Evolutionary conservation across 371 early-diverging fungal genomes (phyloP).

Genomic region (Saksenaea vasiformis): DNA sequence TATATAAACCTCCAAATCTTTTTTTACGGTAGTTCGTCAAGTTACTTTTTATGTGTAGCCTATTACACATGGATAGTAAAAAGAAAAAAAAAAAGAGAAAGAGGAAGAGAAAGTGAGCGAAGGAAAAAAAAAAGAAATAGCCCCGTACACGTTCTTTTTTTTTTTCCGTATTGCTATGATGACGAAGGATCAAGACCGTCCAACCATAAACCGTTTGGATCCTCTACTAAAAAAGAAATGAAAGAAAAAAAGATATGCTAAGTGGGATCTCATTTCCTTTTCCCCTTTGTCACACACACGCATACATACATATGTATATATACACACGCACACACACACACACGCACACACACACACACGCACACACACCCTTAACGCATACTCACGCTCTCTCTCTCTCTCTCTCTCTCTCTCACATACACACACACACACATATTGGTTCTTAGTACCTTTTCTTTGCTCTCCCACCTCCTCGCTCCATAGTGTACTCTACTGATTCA

Average conservation of each 20-base stretch:
- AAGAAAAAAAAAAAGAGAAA: conserved; percentile 1
- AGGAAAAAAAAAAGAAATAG: neutral
- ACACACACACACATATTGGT: neutral
- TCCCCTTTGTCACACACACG: neutral
- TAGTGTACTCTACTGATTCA: conserved; percentile 3
- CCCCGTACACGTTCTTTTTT: conserved; percentile 5
- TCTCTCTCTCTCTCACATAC: neutral
- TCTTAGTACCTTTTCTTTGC: conserved; percentile 8
- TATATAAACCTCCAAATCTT: neutral
- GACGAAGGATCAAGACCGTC: conserved; percentile 18
- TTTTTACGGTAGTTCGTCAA: neutral
- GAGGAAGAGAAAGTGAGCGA: neutral
- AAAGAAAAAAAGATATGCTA: neutral
- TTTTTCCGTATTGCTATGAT: conserved; percentile 4
- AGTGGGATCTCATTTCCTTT: neutral
- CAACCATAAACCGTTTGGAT: conserved; percentile 39
- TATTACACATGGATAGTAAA: neutral
- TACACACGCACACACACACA: neutral
- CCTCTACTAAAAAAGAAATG: conserved; percentile 27
- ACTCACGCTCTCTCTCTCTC: neutral
- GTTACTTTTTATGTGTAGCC: neutral
- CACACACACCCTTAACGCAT: neutral
- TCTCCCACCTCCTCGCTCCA: conserved; percentile 13
- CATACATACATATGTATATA: neutral
- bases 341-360: neutral